Evolutionary conservation across 2,329 filamentous ascomycete genomes (phyloP).

Genomic region (Trichophyton schoenleinii): DNA sequence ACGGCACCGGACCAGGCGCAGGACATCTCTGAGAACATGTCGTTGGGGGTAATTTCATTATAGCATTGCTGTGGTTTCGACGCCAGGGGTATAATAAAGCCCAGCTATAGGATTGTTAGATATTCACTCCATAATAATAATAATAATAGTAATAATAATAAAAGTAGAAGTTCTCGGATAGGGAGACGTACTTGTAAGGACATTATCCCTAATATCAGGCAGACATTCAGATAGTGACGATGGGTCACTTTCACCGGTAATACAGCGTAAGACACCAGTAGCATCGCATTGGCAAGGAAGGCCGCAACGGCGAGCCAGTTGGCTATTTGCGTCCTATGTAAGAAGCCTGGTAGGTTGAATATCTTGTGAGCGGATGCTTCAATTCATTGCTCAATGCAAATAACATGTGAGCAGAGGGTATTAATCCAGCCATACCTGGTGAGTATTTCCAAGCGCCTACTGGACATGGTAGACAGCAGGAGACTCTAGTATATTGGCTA

Average conservation of each 20-base stretch:
- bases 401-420: constrained; percentile 3
- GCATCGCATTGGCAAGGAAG: constrained; percentile 57
- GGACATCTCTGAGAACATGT: constrained; percentile 68
- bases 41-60: constrained; percentile 82
- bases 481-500: constrained; percentile 29
- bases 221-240: constrained; percentile 86
- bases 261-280: constrained; percentile 65
- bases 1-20: constrained; percentile 85
- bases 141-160: too few relatives aligned
- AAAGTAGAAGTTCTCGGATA: background rate
- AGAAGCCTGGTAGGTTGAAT: constrained; percentile 32
- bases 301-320: constrained; percentile 73
- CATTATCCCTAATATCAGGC: constrained; percentile 60
- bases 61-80: constrained; percentile 69
- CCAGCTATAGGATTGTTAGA: constrained; percentile 46
- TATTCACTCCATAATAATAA: background rate
- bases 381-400: background rate
- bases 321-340: constrained; percentile 50
- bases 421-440: constrained; percentile 31
- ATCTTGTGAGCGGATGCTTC: background rate
- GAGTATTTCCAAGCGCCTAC: constrained; percentile 63
- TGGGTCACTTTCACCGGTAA: constrained; percentile 81
- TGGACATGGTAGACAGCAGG: constrained; percentile 85
- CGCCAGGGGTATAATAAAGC: constrained; percentile 78
- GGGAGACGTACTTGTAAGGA: constrained; percentile 60